Evolutionary conservation across 768 basidiomycete species (phyloP).

Genomic region (Paxillus involutus): DNA sequence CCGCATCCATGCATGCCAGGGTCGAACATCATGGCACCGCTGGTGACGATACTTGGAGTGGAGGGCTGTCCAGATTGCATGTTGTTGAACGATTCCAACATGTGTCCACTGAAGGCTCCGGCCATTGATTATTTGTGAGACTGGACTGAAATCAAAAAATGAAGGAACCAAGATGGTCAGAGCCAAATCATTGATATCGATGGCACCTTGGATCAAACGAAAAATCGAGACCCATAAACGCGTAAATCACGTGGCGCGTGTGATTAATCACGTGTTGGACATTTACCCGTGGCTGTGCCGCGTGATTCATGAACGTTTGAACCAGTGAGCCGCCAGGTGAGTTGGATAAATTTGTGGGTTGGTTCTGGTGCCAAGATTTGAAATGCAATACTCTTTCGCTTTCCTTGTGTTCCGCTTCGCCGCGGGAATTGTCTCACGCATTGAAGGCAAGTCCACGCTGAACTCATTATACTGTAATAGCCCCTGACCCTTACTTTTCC

Average conservation of each 20-base stretch:
- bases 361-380: too few relatives aligned
- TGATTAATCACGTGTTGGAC: neutral
- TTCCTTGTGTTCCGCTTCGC: too few relatives aligned
- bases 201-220: neutral
- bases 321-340: too few relatives aligned
- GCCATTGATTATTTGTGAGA: conserved; percentile 44
- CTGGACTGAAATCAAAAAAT: neutral
- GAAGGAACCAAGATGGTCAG: conserved; percentile 7
- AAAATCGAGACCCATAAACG: neutral
- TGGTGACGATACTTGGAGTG: conserved; percentile 38
- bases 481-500: too few relatives aligned
- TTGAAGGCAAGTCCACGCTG: too few relatives aligned
- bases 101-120: conserved; percentile 57
- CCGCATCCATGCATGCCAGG: conserved; percentile 57
- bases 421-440: too few relatives aligned
- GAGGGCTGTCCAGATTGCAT: conserved; percentile 12
- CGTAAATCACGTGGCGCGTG: neutral
- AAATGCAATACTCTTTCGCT: too few relatives aligned
- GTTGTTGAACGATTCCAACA: conserved; percentile 44
- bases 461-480: too few relatives aligned
- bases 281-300: too few relatives aligned
- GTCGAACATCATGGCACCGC: conserved; percentile 63
- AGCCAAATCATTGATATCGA: conserved; percentile 4
- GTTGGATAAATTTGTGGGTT: too few relatives aligned
- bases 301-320: too few relatives aligned